Base-by-base conservation (phyloP, 805 yeast genomes). In the Metschnikowia hibisci region DNA sequence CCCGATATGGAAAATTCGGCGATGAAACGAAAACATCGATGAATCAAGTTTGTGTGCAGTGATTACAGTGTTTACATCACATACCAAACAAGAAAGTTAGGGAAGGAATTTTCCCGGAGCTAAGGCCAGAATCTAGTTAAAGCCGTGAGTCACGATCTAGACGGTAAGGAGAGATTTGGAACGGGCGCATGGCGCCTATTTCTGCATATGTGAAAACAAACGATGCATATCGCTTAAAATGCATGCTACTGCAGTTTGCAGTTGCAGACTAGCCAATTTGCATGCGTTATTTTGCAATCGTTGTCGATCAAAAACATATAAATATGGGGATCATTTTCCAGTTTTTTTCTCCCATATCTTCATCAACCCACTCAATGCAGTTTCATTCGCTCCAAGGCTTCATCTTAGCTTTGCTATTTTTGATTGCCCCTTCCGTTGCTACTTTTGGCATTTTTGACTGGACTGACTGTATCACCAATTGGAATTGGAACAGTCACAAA, bases 281-380 rank as follows among this genome's bases (percentile, higher is more conserved):
- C 23, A 20, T 20, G 23, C 5, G 23, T 8, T 3, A 20, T 6
- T 20, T 20, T 20, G 23, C 23, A 6, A 20, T 20, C 22, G 6
- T 20, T 20, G 23, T 20, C 23, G 4, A 20, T 20, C 22, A 8
- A 3, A 2, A 20, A 20, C 8, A 22, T 37, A 37, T 37, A 37
- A 37, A 37, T 36, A 30, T 7, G 22, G 25, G 8, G 9, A 12
- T 9, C 10, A 6, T 12, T 12, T 1, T 15, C 23, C 23, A 13
- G 23, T 18, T 32, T 11, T 23, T 13, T 12, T 15, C 4, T 15
- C 5, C 6, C 23, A 9, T 15, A 28, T 37, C 20, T 9, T 4
- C 30, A 18, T n/a, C n/a, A n/a, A n/a, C n/a, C n/a, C n/a, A 28
- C 7, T 9, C 35, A 41, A 41, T 41, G 44, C 30, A 29, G 6